Base-by-base conservation (phyloP, 148 eudicot genomes). In the Limonium bicolor region DNA sequence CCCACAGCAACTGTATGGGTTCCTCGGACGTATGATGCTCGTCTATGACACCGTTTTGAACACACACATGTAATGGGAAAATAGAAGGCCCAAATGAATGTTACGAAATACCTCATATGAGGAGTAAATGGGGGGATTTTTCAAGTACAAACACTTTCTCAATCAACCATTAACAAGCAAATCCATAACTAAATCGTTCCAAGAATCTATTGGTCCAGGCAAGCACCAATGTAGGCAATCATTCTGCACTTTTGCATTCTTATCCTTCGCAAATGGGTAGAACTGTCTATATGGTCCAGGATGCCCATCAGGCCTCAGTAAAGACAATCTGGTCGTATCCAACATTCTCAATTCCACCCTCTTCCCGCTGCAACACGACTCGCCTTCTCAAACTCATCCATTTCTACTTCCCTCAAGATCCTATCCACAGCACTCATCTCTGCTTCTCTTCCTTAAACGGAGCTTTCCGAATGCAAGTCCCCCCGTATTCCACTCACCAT, bases 161-260 rank as follows among this genome's bases (percentile, higher is more conserved):
- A n/a, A n/a, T n/a, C n/a, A 58, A 33, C 29, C 51, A 26, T 51
- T 63, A 16, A 65, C 41, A 64, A 87, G 16, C 58, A 71, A 66
- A 31, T 71, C 58, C 74, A 79, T 66, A 22, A 87, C 22, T 56
- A 87, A 39, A 18, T 76, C 83, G 47, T 87, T 87, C 96, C 94
- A 87, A 1, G 77, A 47, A 20, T 87, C 96, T 13, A 87, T 74
- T 1, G 96, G 96, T 1, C 96, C 96, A 0, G 96, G 94, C 66
- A 88, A 68, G 56, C 96, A 88, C 96, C 96, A 88, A 64, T 88
- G 96, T 64, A 88, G 52, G 44, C 96, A 88, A 55, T 88, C 96
- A 48, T 63, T 69, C 34, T 80, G 94, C 54, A 79, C 59, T 55
- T 74, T 74, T 0, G 63, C 83, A 12, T 70, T 48, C 57, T 65